These are phyloP conservation scores for Aspergillus bombycis DNA, from an alignment of 2,329 filamentous ascomycete genomes.

Conservation along the genomic window DNA sequence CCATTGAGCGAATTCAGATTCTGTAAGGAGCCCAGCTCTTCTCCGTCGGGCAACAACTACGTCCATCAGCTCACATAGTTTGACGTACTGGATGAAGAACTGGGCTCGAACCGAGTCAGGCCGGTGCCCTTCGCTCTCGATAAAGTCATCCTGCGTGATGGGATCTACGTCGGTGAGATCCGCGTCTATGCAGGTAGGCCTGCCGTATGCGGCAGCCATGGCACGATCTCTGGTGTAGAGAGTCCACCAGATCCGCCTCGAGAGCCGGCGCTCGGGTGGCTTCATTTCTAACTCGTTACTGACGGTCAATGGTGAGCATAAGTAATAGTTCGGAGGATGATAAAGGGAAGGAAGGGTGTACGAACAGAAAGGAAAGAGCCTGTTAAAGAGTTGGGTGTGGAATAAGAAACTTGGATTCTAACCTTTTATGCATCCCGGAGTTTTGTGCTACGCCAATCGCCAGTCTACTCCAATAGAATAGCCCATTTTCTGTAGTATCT, in stretches of 20 bases:
- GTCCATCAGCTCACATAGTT: too few species aligned
- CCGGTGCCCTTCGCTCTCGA: neutral
- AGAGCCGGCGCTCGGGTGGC: too few species aligned
- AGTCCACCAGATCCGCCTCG: neutral
- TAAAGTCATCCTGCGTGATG: neutral
- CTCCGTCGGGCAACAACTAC: too few species aligned
- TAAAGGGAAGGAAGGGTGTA: too few species aligned
- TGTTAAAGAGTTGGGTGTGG: too few species aligned
- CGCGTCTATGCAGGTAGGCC: neutral
- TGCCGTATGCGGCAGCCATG: neutral
- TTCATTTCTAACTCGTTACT: too few species aligned
- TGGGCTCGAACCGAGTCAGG: too few species aligned
- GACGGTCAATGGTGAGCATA: too few species aligned
- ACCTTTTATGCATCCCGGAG: neutral
- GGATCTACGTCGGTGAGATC: neutral
- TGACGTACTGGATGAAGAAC: too few species aligned
- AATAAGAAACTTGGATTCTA: neutral
- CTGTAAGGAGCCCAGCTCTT: neutral
- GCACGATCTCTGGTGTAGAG: neutral
- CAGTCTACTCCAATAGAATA: neutral
- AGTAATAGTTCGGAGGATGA: too few species aligned
- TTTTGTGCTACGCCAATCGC: neutral
- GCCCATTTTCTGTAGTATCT: neutral
- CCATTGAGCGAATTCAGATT: neutral
- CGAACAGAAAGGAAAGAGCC: too few species aligned